These are phyloP conservation scores for Chimonanthus praecox DNA, from an alignment of 164 flowering plant species.

Conservation along the genomic window DNA sequence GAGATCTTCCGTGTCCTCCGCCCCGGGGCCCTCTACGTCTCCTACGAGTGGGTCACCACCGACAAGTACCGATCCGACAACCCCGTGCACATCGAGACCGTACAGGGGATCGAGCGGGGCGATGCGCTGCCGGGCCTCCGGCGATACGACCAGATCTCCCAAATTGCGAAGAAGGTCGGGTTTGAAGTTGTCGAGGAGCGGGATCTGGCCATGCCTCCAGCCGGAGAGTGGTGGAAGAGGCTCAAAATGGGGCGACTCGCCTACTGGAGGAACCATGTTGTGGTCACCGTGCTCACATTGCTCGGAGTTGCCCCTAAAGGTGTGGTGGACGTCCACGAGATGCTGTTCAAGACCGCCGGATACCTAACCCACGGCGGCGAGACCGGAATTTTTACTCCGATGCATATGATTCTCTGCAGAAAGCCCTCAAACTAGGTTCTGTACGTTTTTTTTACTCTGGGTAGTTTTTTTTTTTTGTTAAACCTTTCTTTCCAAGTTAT, in stretches of 20 bases:
- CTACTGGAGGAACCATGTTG: constrained; percentile 88
- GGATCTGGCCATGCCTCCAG: constrained; percentile 81
- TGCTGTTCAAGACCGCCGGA: constrained; percentile 78
- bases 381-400: constrained; percentile 71
- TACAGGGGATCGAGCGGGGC: constrained; percentile 87
- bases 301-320: constrained; percentile 90
- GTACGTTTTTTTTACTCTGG: not conserved
- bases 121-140: constrained; percentile 88
- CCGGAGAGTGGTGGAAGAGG: constrained; percentile 84
- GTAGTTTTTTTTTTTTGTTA: not conserved
- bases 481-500: too few species aligned
- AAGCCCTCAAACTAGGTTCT: constrained; percentile 35
- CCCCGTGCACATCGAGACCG: constrained; percentile 66
- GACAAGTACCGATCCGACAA: constrained; percentile 40
- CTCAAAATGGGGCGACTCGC: constrained; percentile 88
- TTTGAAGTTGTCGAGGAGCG: constrained; percentile 76
- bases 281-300: constrained; percentile 48
- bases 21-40: constrained; percentile 74
- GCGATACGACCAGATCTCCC: constrained; percentile 49
- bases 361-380: constrained; percentile 72
- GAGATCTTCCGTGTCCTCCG: constrained; percentile 82
- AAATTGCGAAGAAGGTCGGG: constrained; percentile 72
- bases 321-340: constrained; percentile 75
- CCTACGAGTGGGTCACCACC: constrained; percentile 93
- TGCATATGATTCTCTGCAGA: constrained; percentile 87